Percentiles rank a stretch among this genome's conserved stretches.
Conservation (phyloP, 257 asterid species). For the Catharanthus roseus region DNA sequence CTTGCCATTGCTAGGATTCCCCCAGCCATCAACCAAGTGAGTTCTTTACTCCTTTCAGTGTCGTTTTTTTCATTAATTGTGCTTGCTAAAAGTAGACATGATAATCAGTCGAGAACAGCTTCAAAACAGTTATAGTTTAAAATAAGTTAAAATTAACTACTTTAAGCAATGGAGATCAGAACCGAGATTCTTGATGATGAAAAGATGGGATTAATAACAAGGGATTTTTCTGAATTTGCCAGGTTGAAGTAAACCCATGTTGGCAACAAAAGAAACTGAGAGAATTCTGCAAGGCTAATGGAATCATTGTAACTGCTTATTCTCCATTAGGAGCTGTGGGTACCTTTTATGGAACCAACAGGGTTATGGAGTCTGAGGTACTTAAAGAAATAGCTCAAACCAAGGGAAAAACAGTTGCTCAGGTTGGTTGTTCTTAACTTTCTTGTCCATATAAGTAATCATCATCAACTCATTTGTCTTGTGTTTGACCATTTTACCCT, state of each 20-base stretch:
- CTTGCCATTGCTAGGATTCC: conserved; percentile 35
- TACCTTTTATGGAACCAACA: conserved; percentile 53
- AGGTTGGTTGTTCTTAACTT: conserved; percentile 26
- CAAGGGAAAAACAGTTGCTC: conserved; percentile 52
- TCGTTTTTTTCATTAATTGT: no score
- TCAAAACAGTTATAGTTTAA: no score
- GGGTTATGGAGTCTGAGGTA: conserved; percentile 48
- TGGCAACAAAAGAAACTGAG: conserved; percentile 71
- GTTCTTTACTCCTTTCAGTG: neutral
- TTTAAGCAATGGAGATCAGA: no score
- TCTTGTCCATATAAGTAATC: neutral
- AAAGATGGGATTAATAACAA: neutral
- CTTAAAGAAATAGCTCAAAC: conserved; percentile 43
- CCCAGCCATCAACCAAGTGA: conserved; percentile 67
- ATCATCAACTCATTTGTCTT: no score
- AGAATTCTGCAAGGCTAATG: conserved; percentile 48
- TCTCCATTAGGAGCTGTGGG: conserved; percentile 47
- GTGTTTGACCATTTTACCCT: no score
- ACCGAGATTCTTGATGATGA: neutral
- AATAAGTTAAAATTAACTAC: no score
- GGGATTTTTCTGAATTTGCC: conserved; percentile 8
- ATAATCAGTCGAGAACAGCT: no score
- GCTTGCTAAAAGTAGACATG: no score
- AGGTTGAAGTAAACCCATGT: conserved; percentile 78
- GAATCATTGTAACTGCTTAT: conserved; percentile 49